Evolutionary conservation across 768 basidiomycete species (phyloP).

Genomic region (Inosperma sp.): DNA sequence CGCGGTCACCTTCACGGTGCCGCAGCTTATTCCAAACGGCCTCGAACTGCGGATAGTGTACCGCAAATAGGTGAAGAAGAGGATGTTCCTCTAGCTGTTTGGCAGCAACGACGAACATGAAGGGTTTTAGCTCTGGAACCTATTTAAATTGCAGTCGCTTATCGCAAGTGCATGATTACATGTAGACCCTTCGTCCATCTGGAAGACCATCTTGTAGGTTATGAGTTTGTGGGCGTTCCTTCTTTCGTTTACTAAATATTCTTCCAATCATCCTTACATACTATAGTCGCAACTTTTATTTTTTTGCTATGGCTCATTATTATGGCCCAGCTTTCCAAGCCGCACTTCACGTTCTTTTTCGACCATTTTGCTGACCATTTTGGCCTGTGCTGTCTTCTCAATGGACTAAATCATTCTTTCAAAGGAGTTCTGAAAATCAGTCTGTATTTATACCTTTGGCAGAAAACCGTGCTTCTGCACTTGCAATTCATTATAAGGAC

Average conservation of each 20-base stretch:
- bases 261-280: conserved; percentile 1
- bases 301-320: conserved; percentile 1
- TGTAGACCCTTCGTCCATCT: conserved; percentile 2
- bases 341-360: conserved; percentile 4
- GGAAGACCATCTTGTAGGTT: conserved; percentile 2
- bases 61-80: conserved; percentile 53
- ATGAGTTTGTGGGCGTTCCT: not conserved
- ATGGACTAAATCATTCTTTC: too few species aligned
- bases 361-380: too few species aligned
- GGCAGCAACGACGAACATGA: conserved; percentile 66
- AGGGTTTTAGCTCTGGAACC: conserved; percentile 12
- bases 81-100: conserved; percentile 74
- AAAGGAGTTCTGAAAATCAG: too few species aligned
- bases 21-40: conserved; percentile 36
- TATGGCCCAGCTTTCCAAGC: too few species aligned
- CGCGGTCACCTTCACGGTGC: conserved; percentile 62
- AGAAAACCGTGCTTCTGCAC: too few species aligned
- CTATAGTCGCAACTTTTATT: conserved; percentile 10
- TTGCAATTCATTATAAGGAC: too few species aligned
- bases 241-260: not conserved
- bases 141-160: too few species aligned
- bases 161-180: too few species aligned
- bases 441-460: too few species aligned
- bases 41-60: conserved; percentile 39
- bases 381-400: too few species aligned